These are phyloP conservation scores for Colletotrichum sidae DNA, from an alignment of 2,329 filamentous ascomycete genomes.

Conservation along the genomic window DNA sequence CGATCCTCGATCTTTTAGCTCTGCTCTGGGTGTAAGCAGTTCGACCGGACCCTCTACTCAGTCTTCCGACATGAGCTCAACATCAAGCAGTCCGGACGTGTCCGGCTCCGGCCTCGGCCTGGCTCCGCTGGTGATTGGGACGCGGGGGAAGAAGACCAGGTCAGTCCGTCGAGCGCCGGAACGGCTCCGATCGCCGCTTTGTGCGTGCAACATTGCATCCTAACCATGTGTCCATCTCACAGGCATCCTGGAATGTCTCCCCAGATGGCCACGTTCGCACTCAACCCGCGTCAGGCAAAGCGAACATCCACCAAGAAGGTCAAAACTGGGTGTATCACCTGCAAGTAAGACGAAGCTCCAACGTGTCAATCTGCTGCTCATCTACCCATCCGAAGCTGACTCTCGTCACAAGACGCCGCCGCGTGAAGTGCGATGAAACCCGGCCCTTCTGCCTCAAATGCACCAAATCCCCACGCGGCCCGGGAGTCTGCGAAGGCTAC, in stretches of 20 bases:
- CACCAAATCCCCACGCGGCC: slow-evolving; percentile 55
- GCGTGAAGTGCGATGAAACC: slow-evolving; percentile 57
- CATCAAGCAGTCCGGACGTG: slow-evolving; percentile 1
- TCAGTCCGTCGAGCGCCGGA: background rate
- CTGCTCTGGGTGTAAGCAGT: no score
- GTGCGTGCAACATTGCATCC: background rate
- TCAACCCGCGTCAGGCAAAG: slow-evolving; percentile 4
- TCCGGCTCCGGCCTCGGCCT: slow-evolving; percentile 1
- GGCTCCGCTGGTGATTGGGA: slow-evolving; percentile 10
- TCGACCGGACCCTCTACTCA: background rate
- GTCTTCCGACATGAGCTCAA: background rate
- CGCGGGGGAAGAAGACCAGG: slow-evolving; percentile 17
- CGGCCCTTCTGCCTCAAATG: slow-evolving; percentile 55
- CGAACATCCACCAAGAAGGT: slow-evolving; percentile 24
- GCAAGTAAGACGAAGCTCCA: slow-evolving; percentile 31
- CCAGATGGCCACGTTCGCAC: slow-evolving; percentile 22
- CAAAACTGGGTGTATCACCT: slow-evolving; percentile 37
- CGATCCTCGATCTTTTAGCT: no score
- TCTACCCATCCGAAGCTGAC: background rate
- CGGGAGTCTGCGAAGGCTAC: slow-evolving; percentile 45
- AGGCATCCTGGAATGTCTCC: slow-evolving; percentile 20
- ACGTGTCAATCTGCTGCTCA: background rate
- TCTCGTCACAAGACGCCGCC: slow-evolving; percentile 41
- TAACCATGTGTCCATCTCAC: no score
- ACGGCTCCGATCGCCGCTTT: background rate